Evolutionary conservation across 495 filamentous ascomycete species (phyloP), one percentile per base, ranked within the genome.

Genomic region (Lasiosphaeria ovina): DNA sequence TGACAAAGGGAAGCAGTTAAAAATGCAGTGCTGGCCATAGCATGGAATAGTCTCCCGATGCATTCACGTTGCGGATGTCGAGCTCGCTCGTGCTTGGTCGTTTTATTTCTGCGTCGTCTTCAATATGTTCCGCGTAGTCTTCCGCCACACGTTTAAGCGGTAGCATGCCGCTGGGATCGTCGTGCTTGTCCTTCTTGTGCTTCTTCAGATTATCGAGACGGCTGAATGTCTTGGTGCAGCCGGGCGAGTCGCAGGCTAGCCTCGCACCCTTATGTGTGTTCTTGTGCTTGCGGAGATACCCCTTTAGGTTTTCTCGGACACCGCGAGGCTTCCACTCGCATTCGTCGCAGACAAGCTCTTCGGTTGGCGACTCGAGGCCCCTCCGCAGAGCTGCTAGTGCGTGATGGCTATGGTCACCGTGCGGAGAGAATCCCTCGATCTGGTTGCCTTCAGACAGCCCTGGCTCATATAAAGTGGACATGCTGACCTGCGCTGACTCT

Each of bases 151-250:
- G 59, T 42, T 70, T 72, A n/a, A 59, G 52, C 6, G 66, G 62
- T 51, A 64, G 16, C 54, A 63, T 36, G 16, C 60, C 61, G 36
- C 50, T 60, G 1, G 52, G 36, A 14, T 73, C 72, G 10, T 74
- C 72, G 50, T 74, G 72, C 59, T 74, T 74, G 12, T 74, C 77
- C 59, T 67, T 70, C 31, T 67, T 68, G 54, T 79, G 77, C 16
- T 74, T 72, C 40, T 75, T 73, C 8, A 78, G 66, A 54, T 79
- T 79, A 52, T 79, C 77, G 6, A 70, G 65, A 6, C 77, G 69
- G 35, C 74, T 78, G 59, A 79, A 79, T 7, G 60, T 71, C 57
- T 70, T 78, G 8, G 65, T 66, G 47, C 77, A 79, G 24, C 62
- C 65, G 5, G 49, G 42, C 14, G 69, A 65, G 53, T 72, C 64